Evolutionary conservation across 805 yeast species (phyloP).

Genomic region (Saturnispora ahearnii): DNA sequence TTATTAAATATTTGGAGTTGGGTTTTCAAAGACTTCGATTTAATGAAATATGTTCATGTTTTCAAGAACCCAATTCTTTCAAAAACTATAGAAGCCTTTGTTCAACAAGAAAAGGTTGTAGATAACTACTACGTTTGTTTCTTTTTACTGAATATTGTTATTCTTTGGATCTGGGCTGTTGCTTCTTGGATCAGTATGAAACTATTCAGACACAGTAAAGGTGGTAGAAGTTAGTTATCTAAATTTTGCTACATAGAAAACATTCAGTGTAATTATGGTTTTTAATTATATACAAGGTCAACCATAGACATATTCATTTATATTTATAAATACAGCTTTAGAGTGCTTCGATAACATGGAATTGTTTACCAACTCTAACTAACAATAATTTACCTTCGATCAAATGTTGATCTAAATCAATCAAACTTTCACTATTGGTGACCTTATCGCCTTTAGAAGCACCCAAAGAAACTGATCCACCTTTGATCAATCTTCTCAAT

Average conservation of each 20-base stretch:
- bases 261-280: no score
- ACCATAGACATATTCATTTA: not conserved
- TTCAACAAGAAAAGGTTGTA: slow-evolving; percentile 10
- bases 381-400: slow-evolving; percentile 54
- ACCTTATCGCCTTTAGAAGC: slow-evolving; percentile 40
- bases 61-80: slow-evolving; percentile 6
- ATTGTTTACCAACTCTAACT: slow-evolving; percentile 68
- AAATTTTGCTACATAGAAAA: not conserved
- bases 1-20: slow-evolving; percentile 26
- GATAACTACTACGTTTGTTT: slow-evolving; percentile 26
- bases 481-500: slow-evolving; percentile 41
- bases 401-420: slow-evolving; percentile 38
- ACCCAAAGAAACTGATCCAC: slow-evolving; percentile 72
- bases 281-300: not conserved
- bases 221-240: slow-evolving; percentile 31
- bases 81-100: slow-evolving; percentile 4
- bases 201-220: slow-evolving; percentile 70
- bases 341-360: slow-evolving; percentile 42
- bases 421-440: slow-evolving; percentile 37
- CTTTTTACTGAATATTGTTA: slow-evolving; percentile 26
- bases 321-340: not conserved
- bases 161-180: slow-evolving; percentile 60
- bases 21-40: slow-evolving; percentile 15
- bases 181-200: slow-evolving; percentile 75
- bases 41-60: not conserved